A percentile compares a stretch with the other conserved stretches of the same genome.
Evolutionary conservation across 2,329 filamentous ascomycete species (phyloP).

Genomic region (Catunica adiposa): DNA sequence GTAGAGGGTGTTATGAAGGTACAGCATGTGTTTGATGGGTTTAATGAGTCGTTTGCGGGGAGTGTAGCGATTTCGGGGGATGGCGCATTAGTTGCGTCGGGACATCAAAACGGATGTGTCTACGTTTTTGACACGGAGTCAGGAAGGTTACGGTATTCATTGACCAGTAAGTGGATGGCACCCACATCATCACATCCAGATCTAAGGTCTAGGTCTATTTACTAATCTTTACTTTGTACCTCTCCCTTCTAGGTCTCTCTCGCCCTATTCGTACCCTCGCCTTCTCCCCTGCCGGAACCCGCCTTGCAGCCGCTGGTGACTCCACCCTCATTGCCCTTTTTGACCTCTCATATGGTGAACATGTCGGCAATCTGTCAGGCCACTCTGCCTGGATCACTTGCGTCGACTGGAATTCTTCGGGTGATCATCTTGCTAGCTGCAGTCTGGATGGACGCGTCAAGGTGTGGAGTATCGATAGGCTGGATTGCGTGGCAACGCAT

Average conservation of each 20-base stretch:
- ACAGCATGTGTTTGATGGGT: slow-evolving; percentile 51
- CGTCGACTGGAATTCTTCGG: slow-evolving; percentile 83
- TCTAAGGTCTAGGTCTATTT: not conserved
- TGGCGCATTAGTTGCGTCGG: slow-evolving; percentile 73
- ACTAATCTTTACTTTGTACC: not conserved
- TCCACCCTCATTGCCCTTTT: slow-evolving; percentile 79
- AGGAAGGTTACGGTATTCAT: slow-evolving; percentile 66
- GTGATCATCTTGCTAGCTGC: slow-evolving; percentile 77
- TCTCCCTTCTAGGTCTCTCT: slow-evolving; percentile 2
- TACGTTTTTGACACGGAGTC: slow-evolving; percentile 94
- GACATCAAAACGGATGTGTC: slow-evolving; percentile 79
- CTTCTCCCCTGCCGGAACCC: slow-evolving; percentile 72
- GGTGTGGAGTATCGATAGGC: slow-evolving; percentile 80
- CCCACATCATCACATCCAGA: not conserved
- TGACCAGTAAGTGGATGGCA: slow-evolving; percentile 50
- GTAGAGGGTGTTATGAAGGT: slow-evolving; percentile 70
- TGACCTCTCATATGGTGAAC: slow-evolving; percentile 81
- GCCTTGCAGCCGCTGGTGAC: slow-evolving; percentile 81
- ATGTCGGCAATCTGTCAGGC: slow-evolving; percentile 67
- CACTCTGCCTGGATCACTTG: slow-evolving; percentile 79
- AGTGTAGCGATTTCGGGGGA: slow-evolving; percentile 67
- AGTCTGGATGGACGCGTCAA: slow-evolving; percentile 89
- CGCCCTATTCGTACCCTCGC: slow-evolving; percentile 53
- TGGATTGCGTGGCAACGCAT: slow-evolving; percentile 78
- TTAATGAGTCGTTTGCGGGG: slow-evolving; percentile 70